Conservation (phyloP, 495 filamentous ascomycete genomes). For the Penicillium verhagenii region DNA sequence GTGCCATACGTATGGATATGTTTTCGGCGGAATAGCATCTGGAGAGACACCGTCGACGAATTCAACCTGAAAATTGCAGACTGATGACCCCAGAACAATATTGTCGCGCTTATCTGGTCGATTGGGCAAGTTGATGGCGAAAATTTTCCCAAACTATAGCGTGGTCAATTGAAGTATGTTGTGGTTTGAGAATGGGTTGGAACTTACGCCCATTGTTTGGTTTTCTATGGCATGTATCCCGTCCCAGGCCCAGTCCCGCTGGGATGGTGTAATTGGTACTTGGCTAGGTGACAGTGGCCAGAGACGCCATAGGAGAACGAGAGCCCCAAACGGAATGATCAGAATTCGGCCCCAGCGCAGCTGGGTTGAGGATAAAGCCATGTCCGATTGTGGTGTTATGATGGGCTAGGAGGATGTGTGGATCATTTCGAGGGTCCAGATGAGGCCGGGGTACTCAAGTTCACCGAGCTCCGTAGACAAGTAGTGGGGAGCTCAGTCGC, state of each 20-base stretch:
- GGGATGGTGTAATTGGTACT: not conserved
- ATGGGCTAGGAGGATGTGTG: not conserved
- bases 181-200: not conserved
- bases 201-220: not conserved
- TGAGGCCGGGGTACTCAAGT: not conserved
- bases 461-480: not conserved
- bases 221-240: not conserved
- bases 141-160: not conserved
- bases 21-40: conserved; percentile 18
- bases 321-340: not conserved
- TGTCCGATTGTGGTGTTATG: not conserved
- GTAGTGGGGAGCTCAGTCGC: not conserved
- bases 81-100: conserved; percentile 50
- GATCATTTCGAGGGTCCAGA: not conserved
- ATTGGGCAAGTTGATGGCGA: not conserved
- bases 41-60: conserved; percentile 46
- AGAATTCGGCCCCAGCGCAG: not conserved
- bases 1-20: conserved; percentile 21
- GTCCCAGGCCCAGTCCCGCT: not conserved
- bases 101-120: conserved; percentile 58
- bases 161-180: not conserved
- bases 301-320: not conserved
- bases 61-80: conserved; percentile 49
- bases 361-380: not conserved
- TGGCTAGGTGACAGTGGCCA: not conserved